Evolutionary conservation across 73 alveolate genomes (phyloP).

Genomic region (Paramecium pentaurelia): DNA sequence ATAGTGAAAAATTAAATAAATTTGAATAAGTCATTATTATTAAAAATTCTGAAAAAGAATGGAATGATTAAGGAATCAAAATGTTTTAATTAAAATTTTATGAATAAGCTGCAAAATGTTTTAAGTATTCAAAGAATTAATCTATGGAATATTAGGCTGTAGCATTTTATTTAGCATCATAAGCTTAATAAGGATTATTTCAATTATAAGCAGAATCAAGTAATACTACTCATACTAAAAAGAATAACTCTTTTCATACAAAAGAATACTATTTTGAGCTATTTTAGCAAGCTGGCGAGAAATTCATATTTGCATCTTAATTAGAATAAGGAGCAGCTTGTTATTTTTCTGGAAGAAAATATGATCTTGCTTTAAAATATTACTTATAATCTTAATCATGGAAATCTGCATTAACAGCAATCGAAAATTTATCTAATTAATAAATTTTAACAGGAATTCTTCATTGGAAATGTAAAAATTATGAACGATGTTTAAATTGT

Average conservation of each 20-base stretch:
- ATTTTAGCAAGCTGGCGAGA: slow-evolving; percentile 69
- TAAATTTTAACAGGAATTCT: neutral
- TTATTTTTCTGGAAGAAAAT: slow-evolving; percentile 74
- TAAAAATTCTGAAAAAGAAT: slow-evolving; percentile 62
- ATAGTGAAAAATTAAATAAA: neutral
- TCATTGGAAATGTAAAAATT: neutral
- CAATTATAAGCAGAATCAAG: neutral
- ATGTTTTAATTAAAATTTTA: slow-evolving; percentile 77
- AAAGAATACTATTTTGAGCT: neutral
- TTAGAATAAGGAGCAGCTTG: slow-evolving; percentile 81
- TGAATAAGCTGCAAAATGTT: slow-evolving; percentile 81
- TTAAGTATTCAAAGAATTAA: slow-evolving; percentile 68
- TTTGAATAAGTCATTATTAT: neutral
- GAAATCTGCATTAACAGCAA: neutral
- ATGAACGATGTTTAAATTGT: neutral
- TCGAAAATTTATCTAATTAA: neutral
- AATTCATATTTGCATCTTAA: slow-evolving; percentile 57
- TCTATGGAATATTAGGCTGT: slow-evolving; percentile 61
- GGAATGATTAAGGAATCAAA: slow-evolving; percentile 80
- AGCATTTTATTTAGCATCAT: slow-evolving; percentile 71
- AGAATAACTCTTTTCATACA: slow-evolving; percentile 49
- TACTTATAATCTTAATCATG: slow-evolving; percentile 31
- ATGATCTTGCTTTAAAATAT: slow-evolving; percentile 68
- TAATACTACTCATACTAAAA: neutral
- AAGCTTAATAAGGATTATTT: slow-evolving; percentile 57